Percentiles rank a stretch among this genome's conserved stretches.
These are phyloP conservation scores for Fusarium illudens DNA, from an alignment of 2,329 filamentous ascomycete species.

Conservation along the genomic window DNA sequence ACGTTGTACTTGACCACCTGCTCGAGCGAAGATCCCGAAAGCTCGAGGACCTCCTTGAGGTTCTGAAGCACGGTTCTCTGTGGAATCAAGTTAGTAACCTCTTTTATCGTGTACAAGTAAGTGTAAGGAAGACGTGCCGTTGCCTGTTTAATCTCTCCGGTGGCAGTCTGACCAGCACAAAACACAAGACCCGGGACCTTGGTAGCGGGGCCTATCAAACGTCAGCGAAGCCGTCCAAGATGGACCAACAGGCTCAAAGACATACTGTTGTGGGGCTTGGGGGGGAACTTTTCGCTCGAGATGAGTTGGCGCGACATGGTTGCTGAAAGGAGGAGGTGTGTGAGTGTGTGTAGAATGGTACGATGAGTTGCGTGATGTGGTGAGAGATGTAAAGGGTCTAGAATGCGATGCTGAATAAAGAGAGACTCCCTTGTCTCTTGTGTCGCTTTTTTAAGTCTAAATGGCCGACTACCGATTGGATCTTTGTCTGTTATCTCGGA, in stretches of 20 bases:
- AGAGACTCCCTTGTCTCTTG: not conserved
- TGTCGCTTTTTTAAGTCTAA: not conserved
- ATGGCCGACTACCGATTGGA: not conserved
- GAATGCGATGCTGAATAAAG: not conserved
- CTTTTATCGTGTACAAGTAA: not conserved
- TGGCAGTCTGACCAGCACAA: constrained; percentile 58
- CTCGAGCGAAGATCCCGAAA: constrained; percentile 68
- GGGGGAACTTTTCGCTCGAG: constrained; percentile 56
- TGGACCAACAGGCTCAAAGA: not conserved
- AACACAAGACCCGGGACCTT: constrained; percentile 58
- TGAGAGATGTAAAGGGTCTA: not conserved
- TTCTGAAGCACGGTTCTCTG: constrained; percentile 51
- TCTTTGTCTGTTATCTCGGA: constrained; percentile 1
- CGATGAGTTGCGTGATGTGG: constrained; percentile 3
- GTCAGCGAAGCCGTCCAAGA: not conserved
- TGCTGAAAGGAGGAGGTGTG: not conserved
- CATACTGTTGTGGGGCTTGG: constrained; percentile 57
- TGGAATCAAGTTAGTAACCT: not conserved
- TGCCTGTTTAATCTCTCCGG: constrained; percentile 57
- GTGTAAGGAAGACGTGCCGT: not conserved
- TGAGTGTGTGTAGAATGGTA: not conserved
- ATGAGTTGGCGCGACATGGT: constrained; percentile 57
- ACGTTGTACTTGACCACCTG: constrained; percentile 76
- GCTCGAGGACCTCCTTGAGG: constrained; percentile 73
- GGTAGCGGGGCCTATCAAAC: constrained; percentile 49